Percentiles rank a stretch among this genome's conserved stretches.
Evolutionary conservation across 139 green algal species (phyloP).

Genomic region (Nannochloris sp.): DNA sequence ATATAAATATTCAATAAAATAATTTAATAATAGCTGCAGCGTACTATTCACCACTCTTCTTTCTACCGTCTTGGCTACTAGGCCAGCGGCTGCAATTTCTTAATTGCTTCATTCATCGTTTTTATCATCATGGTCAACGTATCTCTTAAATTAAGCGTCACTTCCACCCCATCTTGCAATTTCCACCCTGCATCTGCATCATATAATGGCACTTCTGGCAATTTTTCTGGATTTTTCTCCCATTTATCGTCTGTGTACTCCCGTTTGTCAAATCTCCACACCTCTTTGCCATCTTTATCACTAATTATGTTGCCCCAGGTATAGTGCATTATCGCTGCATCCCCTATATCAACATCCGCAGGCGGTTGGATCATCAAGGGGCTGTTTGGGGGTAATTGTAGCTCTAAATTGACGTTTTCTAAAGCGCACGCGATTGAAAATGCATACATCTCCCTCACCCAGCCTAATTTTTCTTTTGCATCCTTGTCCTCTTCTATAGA

Average conservation of each 20-base stretch:
- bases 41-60: no score
- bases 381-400: conserved; percentile 41
- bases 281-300: conserved; percentile 29
- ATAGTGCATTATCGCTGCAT: conserved; percentile 70
- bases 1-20: no score
- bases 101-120: conserved; percentile 26
- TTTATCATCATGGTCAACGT: conserved; percentile 39
- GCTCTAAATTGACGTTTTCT: conserved; percentile 26
- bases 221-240: conserved; percentile 27
- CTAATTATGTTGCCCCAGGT: conserved; percentile 61
- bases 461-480: conserved; percentile 46
- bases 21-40: no score
- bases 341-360: conserved; percentile 52
- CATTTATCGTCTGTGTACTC: conserved; percentile 20
- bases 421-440: conserved; percentile 44
- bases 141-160: conserved; percentile 34
- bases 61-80: no score
- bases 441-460: conserved; percentile 85
- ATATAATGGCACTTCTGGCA: conserved; percentile 34
- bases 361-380: conserved; percentile 75
- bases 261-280: conserved; percentile 66
- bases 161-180: conserved; percentile 44
- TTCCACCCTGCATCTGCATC: conserved; percentile 23
- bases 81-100: neutral
- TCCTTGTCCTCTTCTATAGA: conserved; percentile 59